Conservation (phyloP, 768 basidiomycete genomes). For the Leccinum imitatum region DNA sequence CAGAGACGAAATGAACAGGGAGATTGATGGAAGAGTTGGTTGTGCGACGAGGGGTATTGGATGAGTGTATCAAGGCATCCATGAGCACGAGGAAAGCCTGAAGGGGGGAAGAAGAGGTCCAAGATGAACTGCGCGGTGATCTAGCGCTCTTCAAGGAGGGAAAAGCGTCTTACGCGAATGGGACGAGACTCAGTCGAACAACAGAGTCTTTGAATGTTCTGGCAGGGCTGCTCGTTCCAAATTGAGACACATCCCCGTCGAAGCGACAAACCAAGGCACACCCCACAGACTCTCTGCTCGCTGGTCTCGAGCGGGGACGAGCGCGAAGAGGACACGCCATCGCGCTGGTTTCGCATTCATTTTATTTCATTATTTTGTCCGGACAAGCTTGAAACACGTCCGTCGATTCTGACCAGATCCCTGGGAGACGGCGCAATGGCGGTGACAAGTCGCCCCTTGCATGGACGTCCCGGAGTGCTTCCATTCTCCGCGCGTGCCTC, state of each 20-base stretch:
- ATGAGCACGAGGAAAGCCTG: slow-evolving; percentile 12
- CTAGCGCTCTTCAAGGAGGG: slow-evolving; percentile 1
- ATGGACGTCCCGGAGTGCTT: neutral
- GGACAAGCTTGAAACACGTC: neutral
- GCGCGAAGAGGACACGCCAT: neutral
- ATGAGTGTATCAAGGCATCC: slow-evolving; percentile 16
- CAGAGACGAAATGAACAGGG: slow-evolving; percentile 55
- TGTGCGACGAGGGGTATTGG: slow-evolving; percentile 27
- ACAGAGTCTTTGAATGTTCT: neutral
- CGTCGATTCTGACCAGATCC: slow-evolving; percentile 16
- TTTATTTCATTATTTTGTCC: neutral
- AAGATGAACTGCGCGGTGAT: neutral
- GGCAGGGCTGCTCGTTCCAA: slow-evolving; percentile 22
- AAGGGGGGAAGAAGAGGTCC: neutral
- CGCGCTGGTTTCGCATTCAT: neutral
- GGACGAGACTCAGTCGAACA: slow-evolving; percentile 11
- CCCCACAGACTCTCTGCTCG: neutral
- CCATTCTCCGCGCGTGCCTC: neutral
- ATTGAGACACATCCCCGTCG: slow-evolving; percentile 21
- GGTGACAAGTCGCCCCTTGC: slow-evolving; percentile 6
- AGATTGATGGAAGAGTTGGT: slow-evolving; percentile 29
- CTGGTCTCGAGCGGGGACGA: neutral
- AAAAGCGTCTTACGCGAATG: slow-evolving; percentile 10
- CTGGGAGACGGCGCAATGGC: slow-evolving; percentile 28
- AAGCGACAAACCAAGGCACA: slow-evolving; percentile 16